Evolutionary conservation across 2,329 filamentous ascomycete species (phyloP), one percentile per base, ranked within the genome.

Genomic region (Fonsecaea nubica): DNA sequence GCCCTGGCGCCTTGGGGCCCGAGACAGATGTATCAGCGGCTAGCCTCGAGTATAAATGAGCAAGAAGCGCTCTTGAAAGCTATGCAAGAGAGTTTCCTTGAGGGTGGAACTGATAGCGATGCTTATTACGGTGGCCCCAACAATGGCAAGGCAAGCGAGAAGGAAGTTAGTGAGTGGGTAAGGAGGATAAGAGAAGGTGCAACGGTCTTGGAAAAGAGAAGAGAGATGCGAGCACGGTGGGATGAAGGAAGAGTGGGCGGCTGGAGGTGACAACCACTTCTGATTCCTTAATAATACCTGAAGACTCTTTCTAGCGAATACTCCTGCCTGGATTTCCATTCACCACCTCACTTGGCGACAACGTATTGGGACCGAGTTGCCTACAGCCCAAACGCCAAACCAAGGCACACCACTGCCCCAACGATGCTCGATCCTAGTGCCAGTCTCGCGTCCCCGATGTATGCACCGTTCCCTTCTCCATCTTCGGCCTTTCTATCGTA

Each of bases 201-300:
- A 76, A 90, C 91, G 72, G 81, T 90, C 64, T 89, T 90, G 68
- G 96, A 95, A 75, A 82, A 93, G 62, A 85, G 95, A 65, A 88
- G 90, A 75, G 95, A 98, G 81, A 87, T 92, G 71, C 96, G 93
- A 78, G 91, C 93, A 74, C 86, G 95, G 73, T 98, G 95, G 95
- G 95, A 98, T 77, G 94, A 98, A 79, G 93, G 94, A 30, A 85
- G 94, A 72, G 94, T 98, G 38, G 94, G 94, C 10, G 95, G 95
- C 0, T 98, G 95, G 95, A 87, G 94, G 75, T 94, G 82, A 87
- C 53, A 42, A 25, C 50, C n/a, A 38, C 45, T 53, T 61, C 33
- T 38, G 45, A 21, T 25, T 8, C 45, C 45, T 40, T 66, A 66
- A 66, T 63, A 45, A 48, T 54, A 38, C 55, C 12, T 58, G 18